Percentiles rank a stretch among this genome's conserved stretches.
These are phyloP conservation scores for Saturnispora quitensis DNA, from an alignment of 805 yeast species.

Conservation along the genomic window DNA sequence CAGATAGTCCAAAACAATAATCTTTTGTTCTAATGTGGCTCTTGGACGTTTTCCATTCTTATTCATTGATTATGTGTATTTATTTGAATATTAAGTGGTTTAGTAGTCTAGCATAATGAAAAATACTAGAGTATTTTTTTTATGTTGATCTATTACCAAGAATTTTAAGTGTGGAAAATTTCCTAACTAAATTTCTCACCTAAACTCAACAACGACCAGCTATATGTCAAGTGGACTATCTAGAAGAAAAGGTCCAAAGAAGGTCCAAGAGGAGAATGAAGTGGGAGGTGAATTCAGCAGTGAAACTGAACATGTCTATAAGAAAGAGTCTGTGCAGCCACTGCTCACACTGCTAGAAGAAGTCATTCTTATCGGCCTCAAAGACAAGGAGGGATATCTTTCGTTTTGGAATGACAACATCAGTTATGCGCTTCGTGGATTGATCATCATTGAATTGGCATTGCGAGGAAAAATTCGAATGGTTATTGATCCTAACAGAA, in stretches of 20 bases:
- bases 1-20: constrained; percentile 27
- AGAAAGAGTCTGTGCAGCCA: constrained; percentile 41
- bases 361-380: constrained; percentile 83
- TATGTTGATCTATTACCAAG: neutral
- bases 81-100: too few species aligned
- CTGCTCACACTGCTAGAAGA: constrained; percentile 92
- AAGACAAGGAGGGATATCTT: constrained; percentile 91
- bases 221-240: constrained; percentile 44
- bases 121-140: neutral
- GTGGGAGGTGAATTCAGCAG: constrained; percentile 35
- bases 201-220: neutral
- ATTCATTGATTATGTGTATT: neutral
- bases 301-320: constrained; percentile 12
- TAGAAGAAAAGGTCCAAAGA: constrained; percentile 58
- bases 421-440: constrained; percentile 91
- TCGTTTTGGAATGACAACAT: constrained; percentile 98
- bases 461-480: constrained; percentile 81
- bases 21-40: constrained; percentile 20
- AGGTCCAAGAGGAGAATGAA: constrained; percentile 17
- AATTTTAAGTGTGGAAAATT: neutral
- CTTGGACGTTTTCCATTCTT: constrained; percentile 5
- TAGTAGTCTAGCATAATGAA: neutral
- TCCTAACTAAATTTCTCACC: neutral
- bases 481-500: constrained; percentile 86
- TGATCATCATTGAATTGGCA: constrained; percentile 86